Conservation (phyloP, 208 protist species). For the Crithidia thermophila region DNA sequence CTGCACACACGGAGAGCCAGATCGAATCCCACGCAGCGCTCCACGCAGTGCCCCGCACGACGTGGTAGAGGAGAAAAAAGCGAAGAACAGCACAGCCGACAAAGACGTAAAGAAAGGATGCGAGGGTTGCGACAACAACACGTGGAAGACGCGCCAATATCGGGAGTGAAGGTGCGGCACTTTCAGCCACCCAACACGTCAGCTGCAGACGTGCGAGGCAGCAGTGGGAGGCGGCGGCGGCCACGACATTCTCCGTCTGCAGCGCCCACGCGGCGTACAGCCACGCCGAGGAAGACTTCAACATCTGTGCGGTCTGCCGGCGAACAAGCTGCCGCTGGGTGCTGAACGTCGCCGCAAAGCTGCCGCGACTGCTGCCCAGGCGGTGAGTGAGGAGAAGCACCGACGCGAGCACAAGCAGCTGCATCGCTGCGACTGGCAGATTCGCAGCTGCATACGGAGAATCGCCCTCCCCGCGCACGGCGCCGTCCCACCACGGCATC, state of each 20-base stretch:
- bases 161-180: too few relatives aligned
- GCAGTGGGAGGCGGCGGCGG: slow-evolving; percentile 12
- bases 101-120: too few relatives aligned
- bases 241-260: slow-evolving; percentile 8
- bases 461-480: too few relatives aligned
- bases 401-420: background rate
- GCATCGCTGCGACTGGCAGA: background rate
- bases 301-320: slow-evolving; percentile 4
- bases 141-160: too few relatives aligned
- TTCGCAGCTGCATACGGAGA: too few relatives aligned
- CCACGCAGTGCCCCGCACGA: too few relatives aligned
- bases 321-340: background rate
- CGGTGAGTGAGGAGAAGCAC: background rate
- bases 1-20: too few relatives aligned
- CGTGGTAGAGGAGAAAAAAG: too few relatives aligned
- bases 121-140: too few relatives aligned
- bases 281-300: slow-evolving; percentile 2
- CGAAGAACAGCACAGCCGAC: too few relatives aligned
- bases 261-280: slow-evolving; percentile 22
- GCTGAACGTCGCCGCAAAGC: background rate
- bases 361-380: background rate
- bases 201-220: slow-evolving; percentile 3
- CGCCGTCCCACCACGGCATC: background rate
- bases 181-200: background rate
- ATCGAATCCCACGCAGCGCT: too few relatives aligned